phyloP scores from a whole-genome alignment of 306 rosid genomes.

The Sphenostylis stenocarpa region DNA sequence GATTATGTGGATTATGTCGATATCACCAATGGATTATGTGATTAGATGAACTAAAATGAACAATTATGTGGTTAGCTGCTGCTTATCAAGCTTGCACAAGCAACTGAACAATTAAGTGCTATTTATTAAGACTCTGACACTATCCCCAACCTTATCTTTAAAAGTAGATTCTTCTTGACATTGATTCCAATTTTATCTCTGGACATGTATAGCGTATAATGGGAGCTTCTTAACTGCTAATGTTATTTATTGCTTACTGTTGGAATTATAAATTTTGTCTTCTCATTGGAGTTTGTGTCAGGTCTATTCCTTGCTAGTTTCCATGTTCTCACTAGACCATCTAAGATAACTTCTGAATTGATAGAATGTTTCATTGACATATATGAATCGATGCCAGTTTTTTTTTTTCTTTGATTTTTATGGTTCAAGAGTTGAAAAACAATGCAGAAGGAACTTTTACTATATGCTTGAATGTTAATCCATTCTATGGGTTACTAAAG shows the following conservation, averaged over 20 bases:
- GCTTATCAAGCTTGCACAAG: constrained; percentile 5
- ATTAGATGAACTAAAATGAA: constrained; percentile 3
- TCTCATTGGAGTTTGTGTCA: background rate
- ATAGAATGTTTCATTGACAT: background rate
- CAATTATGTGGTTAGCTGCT: too few relatives aligned
- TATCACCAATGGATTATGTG: background rate
- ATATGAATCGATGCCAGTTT: background rate
- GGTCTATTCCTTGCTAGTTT: background rate
- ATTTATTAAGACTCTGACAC: background rate
- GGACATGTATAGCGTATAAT: background rate
- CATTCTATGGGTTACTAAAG: background rate
- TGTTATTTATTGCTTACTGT: constrained; percentile 8
- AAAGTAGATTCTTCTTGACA: background rate
- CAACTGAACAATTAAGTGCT: background rate
- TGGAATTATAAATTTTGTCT: background rate
- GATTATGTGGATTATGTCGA: too few relatives aligned
- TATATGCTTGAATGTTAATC: background rate
- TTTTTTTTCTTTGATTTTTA: background rate
- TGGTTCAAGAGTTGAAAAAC: background rate
- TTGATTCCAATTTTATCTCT: background rate
- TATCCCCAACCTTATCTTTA: background rate
- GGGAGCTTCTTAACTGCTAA: background rate
- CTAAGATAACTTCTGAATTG: background rate
- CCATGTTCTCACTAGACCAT: background rate
- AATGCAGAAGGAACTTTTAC: background rate